phyloP scores from a whole-genome alignment of 805 yeast genomes.

The Candida montana region DNA sequence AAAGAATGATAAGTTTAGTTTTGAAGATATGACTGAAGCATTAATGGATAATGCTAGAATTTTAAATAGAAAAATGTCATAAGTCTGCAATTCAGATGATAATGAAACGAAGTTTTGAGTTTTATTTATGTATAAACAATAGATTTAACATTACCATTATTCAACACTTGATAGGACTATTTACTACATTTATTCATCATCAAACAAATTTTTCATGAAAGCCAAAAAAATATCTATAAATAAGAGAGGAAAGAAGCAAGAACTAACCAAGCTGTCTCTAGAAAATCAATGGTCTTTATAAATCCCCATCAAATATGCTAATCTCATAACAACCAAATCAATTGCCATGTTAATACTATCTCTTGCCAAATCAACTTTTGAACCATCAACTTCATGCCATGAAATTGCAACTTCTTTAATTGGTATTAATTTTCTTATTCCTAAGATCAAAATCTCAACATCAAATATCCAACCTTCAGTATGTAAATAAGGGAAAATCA shows the following conservation, averaged over 20 bases:
- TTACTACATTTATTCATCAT: no score
- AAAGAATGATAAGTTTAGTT: constrained; percentile 43
- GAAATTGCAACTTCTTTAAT: constrained; percentile 79
- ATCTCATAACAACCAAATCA: constrained; percentile 83
- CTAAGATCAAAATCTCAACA: constrained; percentile 84
- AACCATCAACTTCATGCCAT: constrained; percentile 97
- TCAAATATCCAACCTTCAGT: constrained; percentile 99
- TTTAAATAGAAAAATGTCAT: constrained; percentile 17
- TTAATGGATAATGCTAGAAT: constrained; percentile 57
- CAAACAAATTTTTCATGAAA: no score
- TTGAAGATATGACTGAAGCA: constrained; percentile 53
- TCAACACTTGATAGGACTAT: no score
- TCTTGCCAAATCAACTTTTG: constrained; percentile 86
- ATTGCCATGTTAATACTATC: constrained; percentile 92
- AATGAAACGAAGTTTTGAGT: no score
- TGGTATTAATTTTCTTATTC: constrained; percentile 60
- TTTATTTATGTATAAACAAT: no score
- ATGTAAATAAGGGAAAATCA: constrained; percentile 84
- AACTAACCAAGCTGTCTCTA: no score
- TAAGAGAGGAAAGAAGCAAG: not conserved
- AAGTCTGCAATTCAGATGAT: no score
- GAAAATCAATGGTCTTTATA: constrained; percentile 41
- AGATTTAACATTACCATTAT: no score
- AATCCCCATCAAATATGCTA: constrained; percentile 82
- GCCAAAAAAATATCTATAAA: not conserved